Evolutionary conservation across 306 rosid species (phyloP).

Genomic region (Dalbergia oliveri): DNA sequence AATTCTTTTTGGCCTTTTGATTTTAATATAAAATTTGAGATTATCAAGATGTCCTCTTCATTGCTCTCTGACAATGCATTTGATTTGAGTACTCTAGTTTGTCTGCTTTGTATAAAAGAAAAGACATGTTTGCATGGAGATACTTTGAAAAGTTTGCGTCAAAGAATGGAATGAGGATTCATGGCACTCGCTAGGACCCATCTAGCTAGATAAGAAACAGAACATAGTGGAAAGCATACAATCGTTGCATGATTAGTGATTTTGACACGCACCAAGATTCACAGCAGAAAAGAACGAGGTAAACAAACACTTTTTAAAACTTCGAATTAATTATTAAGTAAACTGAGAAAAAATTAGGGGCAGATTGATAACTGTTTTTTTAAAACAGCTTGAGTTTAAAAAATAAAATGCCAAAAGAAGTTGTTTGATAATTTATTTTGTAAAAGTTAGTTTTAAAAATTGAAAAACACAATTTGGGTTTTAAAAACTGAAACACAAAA

Average conservation of each 20-base stretch:
- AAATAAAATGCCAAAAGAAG: too few relatives aligned
- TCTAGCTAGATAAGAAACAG: slow-evolving; percentile 41
- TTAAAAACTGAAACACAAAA: too few relatives aligned
- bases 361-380: too few relatives aligned
- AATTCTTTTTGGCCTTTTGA: too few relatives aligned
- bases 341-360: too few relatives aligned
- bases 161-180: slow-evolving; percentile 33
- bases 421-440: too few relatives aligned
- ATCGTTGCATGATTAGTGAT: slow-evolving; percentile 37
- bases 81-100: slow-evolving; percentile 33
- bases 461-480: too few relatives aligned
- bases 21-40: too few relatives aligned
- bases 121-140: background rate
- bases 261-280: background rate
- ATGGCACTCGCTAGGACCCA: slow-evolving; percentile 6
- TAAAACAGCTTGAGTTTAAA: too few relatives aligned
- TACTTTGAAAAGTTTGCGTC: background rate
- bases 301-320: background rate
- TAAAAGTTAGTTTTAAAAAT: too few relatives aligned
- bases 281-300: background rate
- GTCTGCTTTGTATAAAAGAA: slow-evolving; percentile 32
- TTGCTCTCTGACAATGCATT: background rate
- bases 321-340: background rate
- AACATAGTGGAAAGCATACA: slow-evolving; percentile 54
- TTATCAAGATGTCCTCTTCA: background rate